These are phyloP conservation scores for Botrytis byssoidea DNA, from an alignment of 2,329 filamentous ascomycete genomes.

Conservation along the genomic window DNA sequence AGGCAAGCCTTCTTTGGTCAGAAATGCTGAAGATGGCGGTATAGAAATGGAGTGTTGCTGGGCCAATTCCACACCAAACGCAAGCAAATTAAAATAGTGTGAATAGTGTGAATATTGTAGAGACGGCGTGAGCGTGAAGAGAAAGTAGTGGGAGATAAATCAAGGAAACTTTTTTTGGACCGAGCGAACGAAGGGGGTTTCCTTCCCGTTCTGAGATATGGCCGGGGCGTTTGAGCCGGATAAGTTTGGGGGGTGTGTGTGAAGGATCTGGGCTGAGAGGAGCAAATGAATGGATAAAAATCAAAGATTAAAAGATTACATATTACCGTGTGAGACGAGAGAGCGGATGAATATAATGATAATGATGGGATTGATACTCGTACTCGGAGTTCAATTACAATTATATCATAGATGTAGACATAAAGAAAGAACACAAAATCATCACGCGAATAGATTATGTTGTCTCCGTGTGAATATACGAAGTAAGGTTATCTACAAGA, in stretches of 20 bases:
- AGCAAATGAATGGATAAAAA: constrained; percentile 7
- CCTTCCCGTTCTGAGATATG: constrained; percentile 5
- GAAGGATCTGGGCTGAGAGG: constrained; percentile 7
- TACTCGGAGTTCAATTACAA: not conserved
- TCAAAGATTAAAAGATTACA: constrained; percentile 4
- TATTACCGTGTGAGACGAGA: not conserved
- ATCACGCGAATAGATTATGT: not conserved
- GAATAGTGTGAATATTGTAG: not conserved
- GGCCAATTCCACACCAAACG: not conserved
- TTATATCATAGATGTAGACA: not conserved
- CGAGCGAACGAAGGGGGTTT: constrained; percentile 13
- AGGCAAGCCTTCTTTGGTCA: not conserved
- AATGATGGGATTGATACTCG: no score
- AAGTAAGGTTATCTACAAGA: not conserved
- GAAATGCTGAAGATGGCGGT: constrained; percentile 8
- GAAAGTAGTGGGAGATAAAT: not conserved
- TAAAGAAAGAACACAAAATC: not conserved
- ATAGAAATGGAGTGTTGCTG: constrained; percentile 10
- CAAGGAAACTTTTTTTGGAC: constrained; percentile 8
- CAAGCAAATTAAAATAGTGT: not conserved
- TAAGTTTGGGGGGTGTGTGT: constrained; percentile 3
- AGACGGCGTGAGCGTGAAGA: constrained; percentile 4
- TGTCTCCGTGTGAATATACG: not conserved
- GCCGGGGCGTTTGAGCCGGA: constrained; percentile 4
- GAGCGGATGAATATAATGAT: not conserved